Base-by-base conservation (phyloP, 768 basidiomycete genomes). In the Boletus insuetus region DNA sequence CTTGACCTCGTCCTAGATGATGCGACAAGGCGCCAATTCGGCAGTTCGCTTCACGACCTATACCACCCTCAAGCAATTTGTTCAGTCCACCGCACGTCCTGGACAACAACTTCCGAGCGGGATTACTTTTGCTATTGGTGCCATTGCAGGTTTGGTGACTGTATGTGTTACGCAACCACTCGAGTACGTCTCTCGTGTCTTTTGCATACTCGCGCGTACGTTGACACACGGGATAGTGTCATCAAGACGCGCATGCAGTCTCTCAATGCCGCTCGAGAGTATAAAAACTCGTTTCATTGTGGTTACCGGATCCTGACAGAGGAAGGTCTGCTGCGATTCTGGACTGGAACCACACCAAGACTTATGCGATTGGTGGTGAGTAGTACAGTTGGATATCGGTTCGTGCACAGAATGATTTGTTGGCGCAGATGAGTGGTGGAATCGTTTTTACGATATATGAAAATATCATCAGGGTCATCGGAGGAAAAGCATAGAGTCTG, bases 221-320 rank as follows among this genome's bases (percentile, higher is more conserved):
- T 40, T 59, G 32, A 58, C 31, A 22, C 16, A 54, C 56, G 43
- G 14, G 19, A 14, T 60, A 96, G 94, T 66, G 94, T 98, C 31
- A 84, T 98, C 73, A 99, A 98, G 75, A 98, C 97, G 12, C 84
- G 96, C 24, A 99, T 98, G 97, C 97, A 99, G 72, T 87, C 92
- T 6, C 79, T 99, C 11, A 81, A 83, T 53, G 97, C 96, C 1
- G 78, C 82, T 11, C 73, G 78, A 22, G 87, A 94, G 56, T 99
- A 98, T 69, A 84, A 86, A 37, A 98, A 99, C 66, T 87, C 94
- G 3, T 90, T 98, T 75, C 94, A 98, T 64, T 98, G 96, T 63
- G 95, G 86, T 6, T 96, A 97, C 66, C 82, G 95, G 44, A 94
- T 98, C 67, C 85, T 93, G 59, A 93, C 87, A 0, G 96, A 98